phyloP scores from a whole-genome alignment of 2,329 filamentous ascomycete species.

The Cryphonectria japonica region DNA sequence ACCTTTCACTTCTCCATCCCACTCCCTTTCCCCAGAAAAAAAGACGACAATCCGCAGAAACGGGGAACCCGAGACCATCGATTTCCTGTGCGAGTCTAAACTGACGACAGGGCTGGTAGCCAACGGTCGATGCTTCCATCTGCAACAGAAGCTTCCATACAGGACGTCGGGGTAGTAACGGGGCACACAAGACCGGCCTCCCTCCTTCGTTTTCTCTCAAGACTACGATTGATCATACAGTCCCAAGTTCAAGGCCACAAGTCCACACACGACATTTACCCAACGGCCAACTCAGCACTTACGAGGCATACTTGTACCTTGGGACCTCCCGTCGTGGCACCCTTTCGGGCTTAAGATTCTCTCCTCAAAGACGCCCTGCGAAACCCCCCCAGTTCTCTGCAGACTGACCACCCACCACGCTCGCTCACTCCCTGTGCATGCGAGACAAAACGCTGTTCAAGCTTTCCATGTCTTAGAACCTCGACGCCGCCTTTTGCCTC shows the following conservation, averaged over 20 bases:
- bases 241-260: neutral
- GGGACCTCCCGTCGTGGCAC: slow-evolving; percentile 17
- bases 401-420: slow-evolving; percentile 9
- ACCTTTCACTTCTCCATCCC: slow-evolving; percentile 29
- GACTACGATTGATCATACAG: neutral
- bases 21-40: slow-evolving; percentile 18
- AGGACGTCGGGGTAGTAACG: slow-evolving; percentile 20
- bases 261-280: slow-evolving; percentile 8
- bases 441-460: slow-evolving; percentile 6
- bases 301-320: slow-evolving; percentile 13
- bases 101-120: slow-evolving; percentile 18
- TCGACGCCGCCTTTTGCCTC: slow-evolving; percentile 3
- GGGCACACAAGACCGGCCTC: slow-evolving; percentile 10
- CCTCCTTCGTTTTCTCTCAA: neutral
- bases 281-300: slow-evolving; percentile 18
- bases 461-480: slow-evolving; percentile 15
- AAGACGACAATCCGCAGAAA: slow-evolving; percentile 23
- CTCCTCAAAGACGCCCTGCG: neutral
- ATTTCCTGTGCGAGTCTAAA: slow-evolving; percentile 19
- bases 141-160: slow-evolving; percentile 22
- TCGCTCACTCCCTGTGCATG: slow-evolving; percentile 1
- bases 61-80: slow-evolving; percentile 16
- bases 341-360: slow-evolving; percentile 11
- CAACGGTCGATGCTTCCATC: slow-evolving; percentile 21
- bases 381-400: slow-evolving; percentile 25